Evolutionary conservation across 163 green algal genomes (phyloP).

Genomic region (Volvox carteri): DNA sequence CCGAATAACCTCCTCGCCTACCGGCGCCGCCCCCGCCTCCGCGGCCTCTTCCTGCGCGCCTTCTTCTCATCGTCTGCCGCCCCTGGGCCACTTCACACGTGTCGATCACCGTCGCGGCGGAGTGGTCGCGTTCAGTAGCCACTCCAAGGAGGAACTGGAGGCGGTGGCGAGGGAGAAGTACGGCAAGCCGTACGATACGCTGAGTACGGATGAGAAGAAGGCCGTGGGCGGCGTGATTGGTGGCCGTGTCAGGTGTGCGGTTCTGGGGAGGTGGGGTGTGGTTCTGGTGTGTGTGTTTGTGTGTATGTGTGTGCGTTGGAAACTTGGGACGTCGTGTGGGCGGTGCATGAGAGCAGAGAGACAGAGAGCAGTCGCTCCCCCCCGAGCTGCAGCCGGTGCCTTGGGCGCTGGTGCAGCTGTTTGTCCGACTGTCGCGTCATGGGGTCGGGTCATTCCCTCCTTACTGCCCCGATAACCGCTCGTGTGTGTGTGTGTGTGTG

Average conservation of each 20-base stretch:
- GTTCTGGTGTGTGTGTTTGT: not conserved
- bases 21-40: too few species aligned
- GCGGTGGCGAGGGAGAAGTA: constrained; percentile 28
- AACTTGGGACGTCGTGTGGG: not conserved
- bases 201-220: constrained; percentile 55
- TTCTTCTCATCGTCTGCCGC: too few species aligned
- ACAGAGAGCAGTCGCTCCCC: not conserved
- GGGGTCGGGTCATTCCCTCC: not conserved
- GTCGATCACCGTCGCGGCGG: not conserved
- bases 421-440: not conserved
- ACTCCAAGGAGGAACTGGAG: constrained; percentile 47
- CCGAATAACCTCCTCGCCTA: too few species aligned
- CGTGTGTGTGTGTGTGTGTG: too few species aligned
- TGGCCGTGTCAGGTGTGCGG: constrained; percentile 9
- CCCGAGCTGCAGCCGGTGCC: not conserved
- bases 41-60: too few species aligned
- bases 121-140: constrained; percentile 15
- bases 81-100: too few species aligned
- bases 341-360: not conserved
- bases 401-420: not conserved
- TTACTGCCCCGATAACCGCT: too few species aligned
- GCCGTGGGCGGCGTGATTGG: constrained; percentile 39
- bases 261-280: not conserved
- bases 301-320: not conserved
- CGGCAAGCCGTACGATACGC: constrained; percentile 34